phyloP scores from a whole-genome alignment of 73 alveolate genomes.

The Paramecium octaurelia region DNA sequence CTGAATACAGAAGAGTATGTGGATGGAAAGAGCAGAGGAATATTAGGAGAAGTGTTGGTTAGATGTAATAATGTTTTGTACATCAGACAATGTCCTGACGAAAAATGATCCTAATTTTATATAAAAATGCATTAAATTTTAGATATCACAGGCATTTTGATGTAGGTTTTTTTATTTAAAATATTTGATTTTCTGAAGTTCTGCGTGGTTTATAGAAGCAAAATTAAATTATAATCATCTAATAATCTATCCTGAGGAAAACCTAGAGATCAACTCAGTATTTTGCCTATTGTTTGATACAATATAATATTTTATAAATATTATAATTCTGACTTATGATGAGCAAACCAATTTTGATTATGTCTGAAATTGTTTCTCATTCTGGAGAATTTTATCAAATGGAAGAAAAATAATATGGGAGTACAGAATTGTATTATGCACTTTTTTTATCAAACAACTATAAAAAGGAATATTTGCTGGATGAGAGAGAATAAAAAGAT shows the following conservation, averaged over 20 bases:
- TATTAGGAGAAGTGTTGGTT: slow-evolving; percentile 68
- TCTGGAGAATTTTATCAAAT: background rate
- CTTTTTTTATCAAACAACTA: background rate
- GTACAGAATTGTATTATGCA: background rate
- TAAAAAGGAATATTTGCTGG: background rate
- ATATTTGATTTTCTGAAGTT: background rate
- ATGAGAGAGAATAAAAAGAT: background rate
- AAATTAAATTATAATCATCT: background rate
- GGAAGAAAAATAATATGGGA: background rate
- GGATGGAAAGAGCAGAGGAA: slow-evolving; percentile 68
- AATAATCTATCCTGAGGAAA: background rate
- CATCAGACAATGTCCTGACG: slow-evolving; percentile 51
- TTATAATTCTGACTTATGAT: background rate
- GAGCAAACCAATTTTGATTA: background rate
- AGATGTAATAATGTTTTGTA: slow-evolving; percentile 74
- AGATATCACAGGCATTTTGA: background rate
- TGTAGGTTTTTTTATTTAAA: background rate
- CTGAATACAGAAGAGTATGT: slow-evolving; percentile 70
- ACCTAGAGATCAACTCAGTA: background rate
- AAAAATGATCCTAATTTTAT: background rate
- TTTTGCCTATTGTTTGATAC: background rate
- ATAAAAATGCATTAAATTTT: background rate
- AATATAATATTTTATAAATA: background rate
- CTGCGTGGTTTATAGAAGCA: background rate
- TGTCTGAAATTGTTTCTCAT: background rate